phyloP scores from a whole-genome alignment of 2,329 filamentous ascomycete species.

The Didymellaceae sp. region DNA sequence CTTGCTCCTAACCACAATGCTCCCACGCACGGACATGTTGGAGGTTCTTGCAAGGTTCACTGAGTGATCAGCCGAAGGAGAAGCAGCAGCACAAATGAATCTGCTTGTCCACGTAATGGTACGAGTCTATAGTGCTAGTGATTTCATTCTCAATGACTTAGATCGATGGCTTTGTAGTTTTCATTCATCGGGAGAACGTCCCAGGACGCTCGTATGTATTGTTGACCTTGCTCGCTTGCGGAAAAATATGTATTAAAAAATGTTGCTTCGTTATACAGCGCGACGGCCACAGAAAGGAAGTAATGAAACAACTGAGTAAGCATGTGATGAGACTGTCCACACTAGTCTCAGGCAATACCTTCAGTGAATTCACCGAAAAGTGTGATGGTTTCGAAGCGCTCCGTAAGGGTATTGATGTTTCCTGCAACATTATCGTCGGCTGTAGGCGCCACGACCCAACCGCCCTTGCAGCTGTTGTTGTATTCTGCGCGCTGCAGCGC shows the following conservation, averaged over 20 bases:
- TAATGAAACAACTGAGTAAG: not conserved
- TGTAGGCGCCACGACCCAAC: slow-evolving; percentile 16
- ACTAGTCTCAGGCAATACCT: slow-evolving; percentile 8
- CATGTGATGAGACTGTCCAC: too few relatives aligned
- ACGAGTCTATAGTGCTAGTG: too few relatives aligned
- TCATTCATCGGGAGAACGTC: too few relatives aligned
- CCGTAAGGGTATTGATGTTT: slow-evolving; percentile 8
- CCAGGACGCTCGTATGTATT: not conserved
- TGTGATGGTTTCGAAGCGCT: slow-evolving; percentile 20
- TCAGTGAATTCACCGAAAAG: slow-evolving; percentile 24
- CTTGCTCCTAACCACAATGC: slow-evolving; percentile 19
- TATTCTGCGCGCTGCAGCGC: slow-evolving; percentile 3
- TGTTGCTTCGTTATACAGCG: slow-evolving; percentile 7
- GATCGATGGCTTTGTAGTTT: not conserved
- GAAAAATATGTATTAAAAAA: slow-evolving; percentile 4
- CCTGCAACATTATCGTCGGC: slow-evolving; percentile 7
- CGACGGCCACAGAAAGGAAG: slow-evolving; percentile 5
- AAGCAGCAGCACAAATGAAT: too few relatives aligned
- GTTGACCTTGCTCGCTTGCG: not conserved
- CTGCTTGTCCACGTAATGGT: too few relatives aligned
- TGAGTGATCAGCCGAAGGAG: too few relatives aligned
- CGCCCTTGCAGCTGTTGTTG: slow-evolving; percentile 5
- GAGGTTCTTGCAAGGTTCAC: too few relatives aligned
- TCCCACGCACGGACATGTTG: too few relatives aligned
- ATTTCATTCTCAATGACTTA: too few relatives aligned